phyloP scores from a whole-genome alignment of 306 rosid species.

The Hippophae tibetana region DNA sequence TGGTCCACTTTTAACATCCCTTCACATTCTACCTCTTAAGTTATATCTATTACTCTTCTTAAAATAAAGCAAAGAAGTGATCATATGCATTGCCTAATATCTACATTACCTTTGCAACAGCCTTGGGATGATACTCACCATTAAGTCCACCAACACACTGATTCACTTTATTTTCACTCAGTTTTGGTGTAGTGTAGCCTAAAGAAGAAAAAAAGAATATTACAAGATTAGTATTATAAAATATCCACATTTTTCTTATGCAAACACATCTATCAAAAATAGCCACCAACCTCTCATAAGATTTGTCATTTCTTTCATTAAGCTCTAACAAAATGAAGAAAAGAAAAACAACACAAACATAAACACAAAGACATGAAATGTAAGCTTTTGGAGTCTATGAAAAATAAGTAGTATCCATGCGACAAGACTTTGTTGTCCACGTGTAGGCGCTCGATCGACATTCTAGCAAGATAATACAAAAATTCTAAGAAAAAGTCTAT shows the following conservation, averaged over 20 bases:
- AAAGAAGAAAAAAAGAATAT: conserved; percentile 11
- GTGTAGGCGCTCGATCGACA: conserved; percentile 69
- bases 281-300: no score
- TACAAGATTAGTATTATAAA: conserved; percentile 13
- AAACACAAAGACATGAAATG: background rate
- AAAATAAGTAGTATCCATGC: conserved; percentile 49
- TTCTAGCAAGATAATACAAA: conserved; percentile 66
- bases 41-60: no score
- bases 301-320: background rate
- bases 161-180: conserved; percentile 76
- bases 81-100: background rate
- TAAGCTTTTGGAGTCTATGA: background rate
- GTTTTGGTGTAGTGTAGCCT: conserved; percentile 62
- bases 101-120: conserved; percentile 67
- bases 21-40: no score
- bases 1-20: no score
- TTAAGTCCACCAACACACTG: conserved; percentile 52
- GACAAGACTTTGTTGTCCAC: conserved; percentile 89
- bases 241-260: no score
- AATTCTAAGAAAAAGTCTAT: background rate
- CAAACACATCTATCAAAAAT: no score
- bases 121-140: conserved; percentile 65
- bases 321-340: background rate
- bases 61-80: background rate
- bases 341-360: background rate